phyloP scores from a whole-genome alignment of 23 red algal species.

The Gracilaria domingensis region DNA sequence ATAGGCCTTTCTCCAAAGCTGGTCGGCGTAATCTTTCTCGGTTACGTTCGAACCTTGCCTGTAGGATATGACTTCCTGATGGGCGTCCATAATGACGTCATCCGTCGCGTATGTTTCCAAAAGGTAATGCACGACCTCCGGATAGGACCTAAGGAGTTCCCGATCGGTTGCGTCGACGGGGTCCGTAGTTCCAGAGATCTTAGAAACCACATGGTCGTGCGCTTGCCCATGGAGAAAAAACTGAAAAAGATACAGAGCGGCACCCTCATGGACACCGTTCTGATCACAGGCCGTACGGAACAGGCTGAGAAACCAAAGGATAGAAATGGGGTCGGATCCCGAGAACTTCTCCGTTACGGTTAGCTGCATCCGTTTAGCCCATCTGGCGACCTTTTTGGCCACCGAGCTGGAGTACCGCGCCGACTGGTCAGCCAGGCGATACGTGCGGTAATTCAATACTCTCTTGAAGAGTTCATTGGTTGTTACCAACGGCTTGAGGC shows the following conservation, averaged over 20 bases:
- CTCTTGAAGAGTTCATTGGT: slow-evolving; percentile 36
- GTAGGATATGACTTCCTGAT: slow-evolving; percentile 2
- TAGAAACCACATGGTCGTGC: slow-evolving; percentile 1
- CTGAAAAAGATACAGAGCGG: slow-evolving; percentile 19
- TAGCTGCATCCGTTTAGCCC: slow-evolving; percentile 12
- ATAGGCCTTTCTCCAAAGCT: not conserved
- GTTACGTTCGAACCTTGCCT: not conserved
- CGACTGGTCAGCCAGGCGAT: slow-evolving; percentile 4
- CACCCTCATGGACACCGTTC: slow-evolving; percentile 21
- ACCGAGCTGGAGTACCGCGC: not conserved
- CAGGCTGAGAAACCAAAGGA: slow-evolving; percentile 23
- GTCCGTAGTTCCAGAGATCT: not conserved
- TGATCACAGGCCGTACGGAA: slow-evolving; percentile 31
- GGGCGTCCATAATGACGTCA: not conserved
- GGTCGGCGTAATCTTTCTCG: not conserved
- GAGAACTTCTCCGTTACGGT: slow-evolving; percentile 26
- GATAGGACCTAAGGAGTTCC: not conserved
- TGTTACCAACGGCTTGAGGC: slow-evolving; percentile 16
- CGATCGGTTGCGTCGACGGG: not conserved
- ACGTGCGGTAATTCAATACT: slow-evolving; percentile 19
- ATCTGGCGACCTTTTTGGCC: slow-evolving; percentile 11
- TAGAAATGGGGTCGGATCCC: not conserved
- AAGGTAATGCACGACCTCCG: slow-evolving; percentile 16
- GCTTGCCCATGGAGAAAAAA: slow-evolving; percentile 14
- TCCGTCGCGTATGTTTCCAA: slow-evolving; percentile 16